Evolutionary conservation across 129 eudicot genomes (phyloP), one percentile per base, ranked within the genome.

Genomic region (Deinandra increscens): DNA sequence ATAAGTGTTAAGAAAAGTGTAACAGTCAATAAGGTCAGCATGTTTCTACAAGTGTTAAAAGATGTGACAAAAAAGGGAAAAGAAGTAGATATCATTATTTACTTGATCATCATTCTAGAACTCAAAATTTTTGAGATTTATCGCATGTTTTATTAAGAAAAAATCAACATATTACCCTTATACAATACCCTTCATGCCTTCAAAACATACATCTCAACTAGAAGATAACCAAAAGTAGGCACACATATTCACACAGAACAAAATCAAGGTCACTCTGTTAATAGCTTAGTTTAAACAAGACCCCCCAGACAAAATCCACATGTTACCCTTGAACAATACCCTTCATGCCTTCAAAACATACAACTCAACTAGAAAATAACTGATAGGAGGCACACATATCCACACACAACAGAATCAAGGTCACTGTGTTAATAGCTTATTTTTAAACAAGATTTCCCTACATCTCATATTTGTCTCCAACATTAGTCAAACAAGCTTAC

Each of bases 401-500:
- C 23, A 45, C 17, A 36, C 38, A 8, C 8, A 66, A 66, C 58
- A 26, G 0, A 66, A 66, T 18, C 9, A 26, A 66, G 9, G 59
- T 26, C 31, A 26, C 31, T 26, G 31, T 26, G 31, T 26, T 6
- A 49, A 0, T 19, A 60, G 36, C 62, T 10, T 46, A 34, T 7
- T 39, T 58, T 26, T 6, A 19, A 19, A 45, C 50, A 33, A 48
- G 1, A 34, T 45, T 48, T 37, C 34, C 62, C 26, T 45, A 36
- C 7, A 14, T 61, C 69, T 36, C 45, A 60, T 7, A 14, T 31
- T 38, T 70, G 50, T 20, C 36, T 53, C 75, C 65, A 11, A 20
- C 41, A 20, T 56, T 9, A 54, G 49, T 69, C 9, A 71, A 71
- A 6, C 12, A 51, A 69, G 34, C 37, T 54, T 53, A 69, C 60